Conservation (phyloP, 2,329 filamentous ascomycete genomes). For the Pestalotiopsis sp. region DNA sequence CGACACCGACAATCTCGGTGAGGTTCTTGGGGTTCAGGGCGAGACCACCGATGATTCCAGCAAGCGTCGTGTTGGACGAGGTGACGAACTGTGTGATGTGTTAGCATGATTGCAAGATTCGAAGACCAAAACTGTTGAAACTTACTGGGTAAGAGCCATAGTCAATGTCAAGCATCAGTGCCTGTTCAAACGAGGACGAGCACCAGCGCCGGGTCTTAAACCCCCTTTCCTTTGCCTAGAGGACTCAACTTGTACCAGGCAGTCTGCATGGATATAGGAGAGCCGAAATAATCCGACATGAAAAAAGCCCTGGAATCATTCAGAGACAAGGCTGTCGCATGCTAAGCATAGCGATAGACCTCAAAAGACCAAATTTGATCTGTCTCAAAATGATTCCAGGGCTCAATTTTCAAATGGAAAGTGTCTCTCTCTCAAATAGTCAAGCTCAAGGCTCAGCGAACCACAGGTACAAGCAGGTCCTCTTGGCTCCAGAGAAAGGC, state of each 20-base stretch:
- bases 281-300: constrained; percentile 6
- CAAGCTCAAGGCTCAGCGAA: background rate
- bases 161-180: constrained; percentile 62
- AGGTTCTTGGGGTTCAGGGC: constrained; percentile 56
- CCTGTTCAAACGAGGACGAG: constrained; percentile 41
- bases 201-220: background rate
- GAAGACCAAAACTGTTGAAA: constrained; percentile 4
- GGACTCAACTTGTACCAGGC: background rate
- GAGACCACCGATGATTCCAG: constrained; percentile 60
- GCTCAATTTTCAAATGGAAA: background rate
- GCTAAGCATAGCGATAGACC: constrained; percentile 3
- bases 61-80: constrained; percentile 57
- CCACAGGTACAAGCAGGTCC: background rate
- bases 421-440: background rate
- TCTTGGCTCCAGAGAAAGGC: background rate
- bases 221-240: background rate
- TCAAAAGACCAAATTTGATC: background rate
- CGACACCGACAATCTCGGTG: constrained; percentile 59
- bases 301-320: constrained; percentile 7
- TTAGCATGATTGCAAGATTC: constrained; percentile 20
- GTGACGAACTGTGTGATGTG: constrained; percentile 39
- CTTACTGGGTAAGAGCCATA: constrained; percentile 55
- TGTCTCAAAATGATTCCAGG: constrained; percentile 7
- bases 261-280: background rate
- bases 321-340: constrained; percentile 5